Conservation (phyloP, 1,284 basidiomycete genomes). For the Schizophyllum commune region DNA sequence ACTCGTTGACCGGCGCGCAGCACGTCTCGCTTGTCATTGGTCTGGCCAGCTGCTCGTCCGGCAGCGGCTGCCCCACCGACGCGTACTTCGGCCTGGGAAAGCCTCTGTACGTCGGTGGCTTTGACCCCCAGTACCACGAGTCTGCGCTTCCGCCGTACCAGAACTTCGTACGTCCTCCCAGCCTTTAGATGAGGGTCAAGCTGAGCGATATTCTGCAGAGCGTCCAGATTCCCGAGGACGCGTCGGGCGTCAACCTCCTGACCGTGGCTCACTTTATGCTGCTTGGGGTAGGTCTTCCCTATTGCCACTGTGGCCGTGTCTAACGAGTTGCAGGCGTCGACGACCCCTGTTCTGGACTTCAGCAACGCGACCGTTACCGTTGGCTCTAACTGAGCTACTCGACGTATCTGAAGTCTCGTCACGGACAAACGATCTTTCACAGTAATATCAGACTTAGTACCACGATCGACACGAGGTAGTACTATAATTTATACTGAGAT, state of each 20-base stretch:
- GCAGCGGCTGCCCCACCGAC: slow-evolving; percentile 3
- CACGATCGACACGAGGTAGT: too few relatives aligned
- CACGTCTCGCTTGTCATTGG: slow-evolving; percentile 9
- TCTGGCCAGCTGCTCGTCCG: slow-evolving; percentile 4
- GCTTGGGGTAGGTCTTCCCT: slow-evolving; percentile 4
- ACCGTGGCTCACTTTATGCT: slow-evolving; percentile 11
- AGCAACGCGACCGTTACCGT: slow-evolving; percentile 21
- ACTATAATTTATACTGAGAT: too few relatives aligned
- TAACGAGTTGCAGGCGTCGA: slow-evolving; percentile 3
- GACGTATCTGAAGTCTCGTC: not conserved
- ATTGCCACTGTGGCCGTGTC: not conserved
- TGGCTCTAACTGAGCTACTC: not conserved
- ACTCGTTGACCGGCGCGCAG: slow-evolving; percentile 5
- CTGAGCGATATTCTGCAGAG: slow-evolving; percentile 1
- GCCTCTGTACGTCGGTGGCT: slow-evolving; percentile 6
- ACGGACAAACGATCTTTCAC: not conserved
- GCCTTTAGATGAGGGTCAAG: not conserved
- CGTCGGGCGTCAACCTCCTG: slow-evolving; percentile 16
- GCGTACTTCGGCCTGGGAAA: slow-evolving; percentile 2
- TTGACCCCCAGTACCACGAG: slow-evolving; percentile 7
- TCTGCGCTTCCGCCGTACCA: slow-evolving; percentile 7
- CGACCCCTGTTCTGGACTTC: slow-evolving; percentile 20
- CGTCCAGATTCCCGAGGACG: slow-evolving; percentile 2
- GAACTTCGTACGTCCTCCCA: slow-evolving; percentile 7
- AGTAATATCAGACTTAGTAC: not conserved